A percentile compares a stretch with the other conserved stretches of the same genome.
These are phyloP conservation scores for Colletotrichum melonis DNA, from an alignment of 2,329 filamentous ascomycete species.

Conservation along the genomic window DNA sequence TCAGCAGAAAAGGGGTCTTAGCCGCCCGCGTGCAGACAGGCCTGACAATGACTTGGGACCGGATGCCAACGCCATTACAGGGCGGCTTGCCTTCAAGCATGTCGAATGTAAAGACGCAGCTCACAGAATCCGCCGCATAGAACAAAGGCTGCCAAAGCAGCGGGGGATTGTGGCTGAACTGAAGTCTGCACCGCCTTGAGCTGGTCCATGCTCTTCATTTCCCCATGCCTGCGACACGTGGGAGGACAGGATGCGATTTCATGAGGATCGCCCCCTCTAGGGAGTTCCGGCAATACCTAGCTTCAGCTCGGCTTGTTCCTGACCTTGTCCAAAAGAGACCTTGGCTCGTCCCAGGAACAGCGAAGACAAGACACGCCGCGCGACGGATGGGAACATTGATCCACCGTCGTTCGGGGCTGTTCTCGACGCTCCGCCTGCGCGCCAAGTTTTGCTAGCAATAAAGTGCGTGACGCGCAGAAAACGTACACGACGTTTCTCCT, in stretches of 20 bases:
- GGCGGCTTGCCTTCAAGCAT: constrained; percentile 21
- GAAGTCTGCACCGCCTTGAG: constrained; percentile 22
- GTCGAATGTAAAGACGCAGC: constrained; percentile 6
- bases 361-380: constrained; percentile 4
- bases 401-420: constrained; percentile 2
- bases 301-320: constrained; percentile 27
- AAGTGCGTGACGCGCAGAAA: constrained; percentile 9
- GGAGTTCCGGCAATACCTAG: constrained; percentile 22
- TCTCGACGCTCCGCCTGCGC: constrained; percentile 2
- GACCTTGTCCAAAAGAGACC: constrained; percentile 26
- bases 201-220: constrained; percentile 34
- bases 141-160: constrained; percentile 2
- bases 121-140: background rate
- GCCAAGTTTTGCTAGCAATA: background rate
- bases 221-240: constrained; percentile 34
- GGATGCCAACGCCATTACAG: constrained; percentile 11
- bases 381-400: constrained; percentile 14
- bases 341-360: constrained; percentile 14
- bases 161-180: constrained; percentile 14
- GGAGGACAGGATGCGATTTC: constrained; percentile 28
- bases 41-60: constrained; percentile 10
- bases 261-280: constrained; percentile 30
- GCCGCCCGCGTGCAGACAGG: constrained; percentile 8
- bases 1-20: constrained; percentile 23
- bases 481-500: constrained; percentile 9